Conservation (phyloP, 192 early-diverging fungal genomes). For the Gamsiella multidivaricata region DNA sequence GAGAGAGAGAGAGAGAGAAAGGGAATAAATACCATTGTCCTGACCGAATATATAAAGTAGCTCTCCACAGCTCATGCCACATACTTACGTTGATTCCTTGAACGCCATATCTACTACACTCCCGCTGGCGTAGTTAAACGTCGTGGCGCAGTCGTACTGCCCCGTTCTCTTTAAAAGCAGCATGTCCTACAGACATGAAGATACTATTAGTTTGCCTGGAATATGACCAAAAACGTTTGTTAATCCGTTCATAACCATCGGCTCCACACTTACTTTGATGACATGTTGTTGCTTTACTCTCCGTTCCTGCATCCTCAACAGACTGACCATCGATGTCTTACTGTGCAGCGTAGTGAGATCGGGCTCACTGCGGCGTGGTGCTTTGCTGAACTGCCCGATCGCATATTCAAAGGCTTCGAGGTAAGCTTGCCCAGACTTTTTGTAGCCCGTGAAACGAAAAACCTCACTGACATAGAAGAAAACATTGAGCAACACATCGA, state of each 20-base stretch:
- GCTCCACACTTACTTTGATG: constrained; percentile 21
- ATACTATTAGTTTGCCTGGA: no score
- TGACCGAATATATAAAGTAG: no score
- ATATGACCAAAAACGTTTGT: no score
- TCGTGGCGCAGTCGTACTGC: constrained; percentile 16
- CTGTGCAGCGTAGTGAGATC: background rate
- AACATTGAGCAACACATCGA: no score
- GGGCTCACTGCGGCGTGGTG: background rate
- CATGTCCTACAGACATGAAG: constrained; percentile 12
- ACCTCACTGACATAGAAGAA: no score
- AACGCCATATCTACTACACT: constrained; percentile 42
- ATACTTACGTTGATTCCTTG: constrained; percentile 28
- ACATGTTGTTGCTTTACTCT: background rate
- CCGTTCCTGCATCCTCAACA: constrained; percentile 6
- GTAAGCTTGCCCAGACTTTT: background rate
- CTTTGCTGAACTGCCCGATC: constrained; percentile 7
- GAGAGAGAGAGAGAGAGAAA: no score
- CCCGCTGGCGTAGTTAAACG: constrained; percentile 35
- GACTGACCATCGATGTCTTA: background rate
- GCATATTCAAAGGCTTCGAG: constrained; percentile 20
- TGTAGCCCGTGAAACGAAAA: constrained; percentile 10
- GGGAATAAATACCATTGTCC: background rate
- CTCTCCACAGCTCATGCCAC: no score
- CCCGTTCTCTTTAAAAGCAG: background rate
- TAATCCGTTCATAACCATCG: no score